Evolutionary conservation across 1,139 yeast species (phyloP), one percentile per base, ranked within the genome.

Genomic region (Pneumocystis sp.): DNA sequence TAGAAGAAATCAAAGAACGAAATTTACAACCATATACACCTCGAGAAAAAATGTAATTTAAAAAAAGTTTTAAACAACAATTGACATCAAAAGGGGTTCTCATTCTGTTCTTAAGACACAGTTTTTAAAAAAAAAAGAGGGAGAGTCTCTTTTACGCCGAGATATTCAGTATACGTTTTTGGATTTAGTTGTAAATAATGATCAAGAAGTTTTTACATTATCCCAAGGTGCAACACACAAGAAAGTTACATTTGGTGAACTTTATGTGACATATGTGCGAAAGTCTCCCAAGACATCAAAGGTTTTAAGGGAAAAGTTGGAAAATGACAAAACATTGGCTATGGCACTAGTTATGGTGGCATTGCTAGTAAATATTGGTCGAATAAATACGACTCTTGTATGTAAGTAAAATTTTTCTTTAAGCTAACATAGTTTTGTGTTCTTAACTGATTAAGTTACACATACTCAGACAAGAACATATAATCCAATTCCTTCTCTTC

Each of bases 351-450:
- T 90, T 64, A 85, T 89, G 80, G 86, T 89, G 40, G 89, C 96
- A 70, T 76, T 93, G 61, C 79, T 93, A 69, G 97, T 93, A 37
- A 93, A 93, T 73, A 85, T 90, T 62, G 97, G 97, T 3, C 80
- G 97, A 69, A 85, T 93, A 85, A 93, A 93, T 76, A 93, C 98
- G 1, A 93, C 97, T 4, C 85, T 93, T 65, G 91, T 91, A 75
- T 93, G 70, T 66, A 44, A 44, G 56, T 17, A 19, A 21, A 19
- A 7, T 7, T 10, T 10, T 37, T 7, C 37, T 37, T 19, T 7
- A 19, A 29, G 12, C 2, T 19, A 6, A 61, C 63, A 62, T n/a
- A 15, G 35, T n/a, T n/a, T 35, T 57, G 31, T 61, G 0, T 34
- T 64, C 2, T 12, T 19, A 44, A 45, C 45, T 8, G 17, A 21